phyloP scores from a whole-genome alignment of 2,329 filamentous ascomycete species.

The Fusarium metavorans region DNA sequence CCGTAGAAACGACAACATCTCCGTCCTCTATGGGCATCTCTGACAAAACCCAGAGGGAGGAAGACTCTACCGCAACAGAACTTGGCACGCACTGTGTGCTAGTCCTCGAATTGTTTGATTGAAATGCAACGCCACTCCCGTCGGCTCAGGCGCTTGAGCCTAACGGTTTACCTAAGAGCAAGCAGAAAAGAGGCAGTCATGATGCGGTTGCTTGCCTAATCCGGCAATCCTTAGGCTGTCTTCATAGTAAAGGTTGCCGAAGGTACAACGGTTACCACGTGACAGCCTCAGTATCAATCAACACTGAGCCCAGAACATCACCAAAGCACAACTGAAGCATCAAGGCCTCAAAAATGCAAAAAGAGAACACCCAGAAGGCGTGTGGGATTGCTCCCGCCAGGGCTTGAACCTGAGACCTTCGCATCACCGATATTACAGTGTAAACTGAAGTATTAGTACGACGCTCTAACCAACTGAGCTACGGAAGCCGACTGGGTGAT shows the following conservation, averaged over 20 bases:
- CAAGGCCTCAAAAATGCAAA: not conserved
- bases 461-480: constrained; percentile 37
- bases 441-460: constrained; percentile 34
- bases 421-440: constrained; percentile 26
- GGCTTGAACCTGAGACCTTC: constrained; percentile 35
- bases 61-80: not conserved
- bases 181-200: not conserved
- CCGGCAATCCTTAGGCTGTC: not conserved
- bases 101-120: not conserved
- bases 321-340: not conserved
- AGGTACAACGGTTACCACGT: not conserved
- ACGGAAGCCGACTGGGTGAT: constrained; percentile 30
- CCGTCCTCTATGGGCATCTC: not conserved
- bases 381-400: constrained; percentile 31
- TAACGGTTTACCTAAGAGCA: not conserved
- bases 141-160: not conserved
- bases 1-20: not conserved
- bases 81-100: not conserved
- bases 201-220: not conserved
- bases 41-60: not conserved
- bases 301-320: not conserved
- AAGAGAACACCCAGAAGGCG: constrained; percentile 15
- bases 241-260: not conserved
- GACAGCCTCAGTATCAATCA: not conserved
- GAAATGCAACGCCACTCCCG: not conserved